These are phyloP conservation scores for Paecilomyces dactylethromorphus DNA, from an alignment of 2,329 filamentous ascomycete species.

Conservation along the genomic window DNA sequence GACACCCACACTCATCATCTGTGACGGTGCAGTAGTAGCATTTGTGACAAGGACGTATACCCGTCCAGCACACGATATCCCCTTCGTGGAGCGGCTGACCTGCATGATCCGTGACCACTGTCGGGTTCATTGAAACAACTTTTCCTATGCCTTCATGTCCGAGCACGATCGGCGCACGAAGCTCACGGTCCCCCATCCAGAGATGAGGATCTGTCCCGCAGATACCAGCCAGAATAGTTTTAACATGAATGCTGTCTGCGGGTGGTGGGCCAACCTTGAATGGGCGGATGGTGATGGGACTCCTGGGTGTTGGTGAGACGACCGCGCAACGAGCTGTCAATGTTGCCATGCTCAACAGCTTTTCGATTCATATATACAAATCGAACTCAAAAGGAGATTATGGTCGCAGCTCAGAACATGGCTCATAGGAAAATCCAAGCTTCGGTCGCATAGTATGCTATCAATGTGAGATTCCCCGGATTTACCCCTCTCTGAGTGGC, in stretches of 20 bases:
- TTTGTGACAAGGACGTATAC: background rate
- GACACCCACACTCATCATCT: background rate
- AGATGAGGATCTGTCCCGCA: background rate
- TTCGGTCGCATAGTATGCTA: background rate
- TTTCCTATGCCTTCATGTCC: background rate
- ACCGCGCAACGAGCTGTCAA: background rate
- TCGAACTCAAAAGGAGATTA: background rate
- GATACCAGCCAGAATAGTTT: background rate
- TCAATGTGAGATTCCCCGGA: background rate
- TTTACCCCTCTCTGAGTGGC: background rate
- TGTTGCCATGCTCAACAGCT: background rate
- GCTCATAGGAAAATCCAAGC: background rate
- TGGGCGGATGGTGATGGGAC: background rate
- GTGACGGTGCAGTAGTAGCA: background rate
- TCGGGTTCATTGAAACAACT: background rate
- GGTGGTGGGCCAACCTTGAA: background rate
- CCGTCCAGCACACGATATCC: background rate
- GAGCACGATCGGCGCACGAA: background rate
- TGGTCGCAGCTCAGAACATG: background rate
- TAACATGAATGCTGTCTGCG: background rate
- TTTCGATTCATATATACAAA: background rate
- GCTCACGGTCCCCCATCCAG: background rate
- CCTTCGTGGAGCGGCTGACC: background rate
- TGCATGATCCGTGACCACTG: background rate
- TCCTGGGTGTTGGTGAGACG: background rate